phyloP scores from a whole-genome alignment of 2,329 filamentous ascomycete genomes.

The Calonectria henricotiae region DNA sequence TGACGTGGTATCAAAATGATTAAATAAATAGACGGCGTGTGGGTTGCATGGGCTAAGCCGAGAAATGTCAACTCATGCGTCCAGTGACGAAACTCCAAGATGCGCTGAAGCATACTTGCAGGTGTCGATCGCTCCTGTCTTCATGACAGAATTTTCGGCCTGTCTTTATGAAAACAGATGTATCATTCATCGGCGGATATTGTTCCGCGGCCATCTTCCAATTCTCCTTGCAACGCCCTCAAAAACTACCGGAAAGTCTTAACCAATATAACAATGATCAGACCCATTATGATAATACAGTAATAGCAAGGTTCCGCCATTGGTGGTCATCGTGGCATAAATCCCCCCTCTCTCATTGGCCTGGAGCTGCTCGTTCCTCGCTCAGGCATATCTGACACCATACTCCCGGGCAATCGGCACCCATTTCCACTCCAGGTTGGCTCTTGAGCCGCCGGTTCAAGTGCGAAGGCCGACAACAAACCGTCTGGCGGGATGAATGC shows the following conservation, averaged over 20 bases:
- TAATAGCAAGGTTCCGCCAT: not conserved
- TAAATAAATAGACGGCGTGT: not conserved
- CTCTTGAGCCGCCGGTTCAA: not conserved
- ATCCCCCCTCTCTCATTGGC: not conserved
- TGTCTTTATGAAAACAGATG: not conserved
- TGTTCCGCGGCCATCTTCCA: too few relatives aligned
- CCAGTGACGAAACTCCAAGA: not conserved
- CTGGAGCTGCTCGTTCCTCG: not conserved
- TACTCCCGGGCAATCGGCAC: not conserved
- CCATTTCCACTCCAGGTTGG: slow-evolving; percentile 4
- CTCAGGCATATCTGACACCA: not conserved
- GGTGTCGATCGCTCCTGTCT: not conserved
- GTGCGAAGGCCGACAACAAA: not conserved
- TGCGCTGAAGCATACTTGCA: not conserved
- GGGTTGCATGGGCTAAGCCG: slow-evolving; percentile 9
- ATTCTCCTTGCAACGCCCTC: not conserved
- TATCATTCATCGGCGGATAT: not conserved
- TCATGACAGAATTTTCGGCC: not conserved
- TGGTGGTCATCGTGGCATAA: not conserved
- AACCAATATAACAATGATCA: not conserved
- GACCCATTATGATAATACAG: not conserved
- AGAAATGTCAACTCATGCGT: slow-evolving; percentile 11
- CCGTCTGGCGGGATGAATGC: slow-evolving; percentile 23
- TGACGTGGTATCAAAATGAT: not conserved
- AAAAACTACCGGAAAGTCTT: not conserved